These are phyloP conservation scores for Epichloe sp. DNA, from an alignment of 2,329 filamentous ascomycete genomes.

Conservation along the genomic window DNA sequence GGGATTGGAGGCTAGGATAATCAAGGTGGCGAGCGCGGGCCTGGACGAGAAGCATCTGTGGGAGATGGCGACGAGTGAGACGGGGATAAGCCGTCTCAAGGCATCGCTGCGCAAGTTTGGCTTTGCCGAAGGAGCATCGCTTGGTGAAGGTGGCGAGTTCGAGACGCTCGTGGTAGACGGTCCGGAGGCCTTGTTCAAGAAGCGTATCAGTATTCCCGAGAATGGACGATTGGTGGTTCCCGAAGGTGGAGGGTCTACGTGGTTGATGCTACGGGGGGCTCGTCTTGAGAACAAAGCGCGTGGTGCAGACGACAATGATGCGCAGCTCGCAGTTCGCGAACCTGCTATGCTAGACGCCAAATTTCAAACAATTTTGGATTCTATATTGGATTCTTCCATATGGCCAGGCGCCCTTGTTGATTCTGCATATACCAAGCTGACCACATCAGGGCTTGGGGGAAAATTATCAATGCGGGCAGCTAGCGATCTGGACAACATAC, in stretches of 20 bases:
- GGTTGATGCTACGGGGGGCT: constrained; percentile 50
- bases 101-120: constrained; percentile 55
- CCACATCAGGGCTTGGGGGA: background rate
- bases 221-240: constrained; percentile 37
- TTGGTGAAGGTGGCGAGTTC: constrained; percentile 93
- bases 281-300: constrained; percentile 32
- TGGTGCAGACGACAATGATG: constrained; percentile 4
- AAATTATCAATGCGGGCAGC: background rate
- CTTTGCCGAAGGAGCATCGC: constrained; percentile 51
- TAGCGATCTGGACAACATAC: constrained; percentile 13
- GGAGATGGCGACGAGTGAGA: constrained; percentile 55
- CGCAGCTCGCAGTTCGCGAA: constrained; percentile 28
- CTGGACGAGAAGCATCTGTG: constrained; percentile 72
- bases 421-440: no score
- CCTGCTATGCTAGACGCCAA: constrained; percentile 54
- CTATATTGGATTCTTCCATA: constrained; percentile 10
- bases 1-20: constrained; percentile 75
- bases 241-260: constrained; percentile 68
- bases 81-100: constrained; percentile 33
- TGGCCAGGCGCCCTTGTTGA: background rate
- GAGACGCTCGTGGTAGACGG: constrained; percentile 85
- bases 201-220: constrained; percentile 49
- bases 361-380: constrained; percentile 34
- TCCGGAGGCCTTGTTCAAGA: constrained; percentile 58
- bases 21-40: constrained; percentile 89